These are phyloP conservation scores for Alternaria arbusti DNA, from an alignment of 2,329 filamentous ascomycete genomes.

Conservation along the genomic window DNA sequence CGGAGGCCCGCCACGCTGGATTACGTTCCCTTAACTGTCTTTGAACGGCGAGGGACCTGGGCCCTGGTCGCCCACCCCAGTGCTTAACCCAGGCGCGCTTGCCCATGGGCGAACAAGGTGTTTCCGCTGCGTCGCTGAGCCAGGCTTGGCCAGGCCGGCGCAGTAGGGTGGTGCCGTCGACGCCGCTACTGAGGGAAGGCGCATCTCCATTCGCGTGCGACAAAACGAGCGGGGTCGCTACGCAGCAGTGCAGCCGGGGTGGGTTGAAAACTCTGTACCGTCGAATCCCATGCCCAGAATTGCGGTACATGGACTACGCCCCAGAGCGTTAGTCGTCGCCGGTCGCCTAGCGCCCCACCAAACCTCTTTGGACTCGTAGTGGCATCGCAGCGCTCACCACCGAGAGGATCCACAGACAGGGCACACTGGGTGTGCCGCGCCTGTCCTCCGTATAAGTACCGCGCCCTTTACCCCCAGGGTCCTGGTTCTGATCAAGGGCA, in stretches of 20 bases:
- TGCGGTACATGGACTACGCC: constrained; percentile 19
- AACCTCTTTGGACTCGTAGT: constrained; percentile 18
- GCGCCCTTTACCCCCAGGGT: constrained; percentile 15
- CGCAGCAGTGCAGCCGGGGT: constrained; percentile 16
- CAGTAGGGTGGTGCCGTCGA: constrained; percentile 13
- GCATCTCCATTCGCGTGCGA: constrained; percentile 21
- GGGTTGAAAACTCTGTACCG: constrained; percentile 39
- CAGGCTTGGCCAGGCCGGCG: constrained; percentile 17
- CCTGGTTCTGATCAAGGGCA: constrained; percentile 20
- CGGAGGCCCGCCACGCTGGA: constrained; percentile 16
- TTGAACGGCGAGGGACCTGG: constrained; percentile 13
- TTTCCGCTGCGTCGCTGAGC: constrained; percentile 15
- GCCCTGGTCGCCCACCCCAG: constrained; percentile 15
- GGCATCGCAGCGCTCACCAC: constrained; percentile 30
- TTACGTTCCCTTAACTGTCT: constrained; percentile 20
- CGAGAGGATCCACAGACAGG: constrained; percentile 29
- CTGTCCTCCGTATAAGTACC: constrained; percentile 37
- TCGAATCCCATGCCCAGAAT: constrained; percentile 31
- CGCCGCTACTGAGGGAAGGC: not conserved
- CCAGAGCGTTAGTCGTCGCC: constrained; percentile 23
- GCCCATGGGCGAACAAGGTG: constrained; percentile 8
- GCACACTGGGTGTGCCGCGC: constrained; percentile 26
- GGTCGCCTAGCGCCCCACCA: constrained; percentile 20
- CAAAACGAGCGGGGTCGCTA: constrained; percentile 31
- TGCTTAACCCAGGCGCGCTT: constrained; percentile 17